phyloP scores from a whole-genome alignment of 495 filamentous ascomycete species.

The Thermochaetoides thermophila region DNA sequence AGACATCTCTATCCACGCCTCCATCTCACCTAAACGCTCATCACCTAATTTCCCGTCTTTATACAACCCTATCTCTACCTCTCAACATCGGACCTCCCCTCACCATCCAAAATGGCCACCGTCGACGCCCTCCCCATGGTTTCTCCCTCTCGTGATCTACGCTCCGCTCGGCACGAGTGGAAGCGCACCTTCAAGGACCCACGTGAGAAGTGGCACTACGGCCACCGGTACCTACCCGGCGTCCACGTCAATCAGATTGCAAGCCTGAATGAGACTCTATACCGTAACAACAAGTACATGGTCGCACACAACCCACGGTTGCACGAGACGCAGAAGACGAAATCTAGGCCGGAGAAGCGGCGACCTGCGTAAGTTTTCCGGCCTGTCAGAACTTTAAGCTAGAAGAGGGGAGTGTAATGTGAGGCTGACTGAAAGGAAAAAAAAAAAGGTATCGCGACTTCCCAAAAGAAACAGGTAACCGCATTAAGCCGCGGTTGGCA shows the following conservation, averaged over 20 bases:
- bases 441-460: too few species aligned
- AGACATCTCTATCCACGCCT: background rate
- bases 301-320: constrained; percentile 4
- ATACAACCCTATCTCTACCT: background rate
- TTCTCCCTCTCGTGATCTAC: constrained; percentile 26
- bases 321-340: constrained; percentile 14
- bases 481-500: too few species aligned
- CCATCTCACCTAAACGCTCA: background rate
- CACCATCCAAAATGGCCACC: too few species aligned
- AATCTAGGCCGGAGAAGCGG: constrained; percentile 15
- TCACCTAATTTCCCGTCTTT: background rate
- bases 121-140: background rate
- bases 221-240: constrained; percentile 16
- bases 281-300: too few species aligned
- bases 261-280: too few species aligned
- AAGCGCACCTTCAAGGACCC: constrained; percentile 32
- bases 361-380: background rate
- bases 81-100: too few species aligned
- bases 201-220: constrained; percentile 26
- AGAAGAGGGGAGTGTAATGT: too few species aligned
- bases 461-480: too few species aligned
- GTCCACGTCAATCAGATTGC: constrained; percentile 6
- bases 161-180: constrained; percentile 25
- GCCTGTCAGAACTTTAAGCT: constrained; percentile 2
- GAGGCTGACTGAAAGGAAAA: too few species aligned